Base-by-base conservation (phyloP, 805 yeast genomes). In the Cyberlindnera maritima region DNA sequence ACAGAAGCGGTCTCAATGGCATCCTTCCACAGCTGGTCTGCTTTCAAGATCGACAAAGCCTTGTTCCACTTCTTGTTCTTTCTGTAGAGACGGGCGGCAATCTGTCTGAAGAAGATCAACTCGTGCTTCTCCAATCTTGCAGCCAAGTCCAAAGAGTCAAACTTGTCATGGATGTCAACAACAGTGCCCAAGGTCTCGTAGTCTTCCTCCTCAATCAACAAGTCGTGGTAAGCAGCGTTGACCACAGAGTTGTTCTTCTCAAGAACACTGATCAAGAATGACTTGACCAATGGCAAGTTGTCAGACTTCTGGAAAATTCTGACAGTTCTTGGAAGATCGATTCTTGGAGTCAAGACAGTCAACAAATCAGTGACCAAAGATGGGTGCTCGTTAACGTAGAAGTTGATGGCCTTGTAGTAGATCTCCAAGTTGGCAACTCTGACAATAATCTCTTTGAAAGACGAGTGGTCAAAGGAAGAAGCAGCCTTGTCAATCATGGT, bases 361-460 rank as follows among this genome's bases (percentile, higher is more conserved):
- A 94, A 76, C 66, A 94, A 76, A 63, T 94, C 99, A 48, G 87
- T 85, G 61, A 94, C 75, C 56, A 92, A 77, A 46, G 91, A 83
- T 53, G 99, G 99, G 68, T 90, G 95, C 71, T 90, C 92, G 44
- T 80, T 80, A 67, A 92, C 81, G 69, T 94, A 94, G 68, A 94
- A 94, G 74, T 88, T 91, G 63, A 94, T 88, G 12, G 98, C 97
- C 73, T 90, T 89, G 82, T 92, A 94, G 72, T 91, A 94, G 49
- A 94, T 90, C 74, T 94, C 99, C 68, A 94, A 75, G 71, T 94
- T 94, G 31, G 97, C 85, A 52, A 91, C 97, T 75, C 94, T 94
- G 52, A 88, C 96, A 52, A 94, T 75, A 40, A 94, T 84, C 63
- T 94, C 98, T 74, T 94, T 94, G 77, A 94, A 94, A 36, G 96